Evolutionary conservation across 495 filamentous ascomycete species (phyloP), one percentile per base, ranked within the genome.

Genomic region (Neurospora sp.): DNA sequence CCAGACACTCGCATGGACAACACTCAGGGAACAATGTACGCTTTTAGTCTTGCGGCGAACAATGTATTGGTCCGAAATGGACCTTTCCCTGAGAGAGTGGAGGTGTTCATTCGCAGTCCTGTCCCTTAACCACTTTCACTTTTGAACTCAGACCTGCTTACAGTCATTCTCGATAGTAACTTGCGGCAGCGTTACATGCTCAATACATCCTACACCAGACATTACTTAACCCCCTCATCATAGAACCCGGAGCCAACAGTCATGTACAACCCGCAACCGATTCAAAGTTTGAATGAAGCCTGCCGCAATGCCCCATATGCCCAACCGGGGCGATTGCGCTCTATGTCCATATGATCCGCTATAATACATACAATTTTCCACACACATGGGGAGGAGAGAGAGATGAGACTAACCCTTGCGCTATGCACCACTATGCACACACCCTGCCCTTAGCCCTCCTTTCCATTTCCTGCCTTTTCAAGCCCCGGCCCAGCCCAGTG

Each of bases 371-470:
- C 74, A 78, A 78, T 22, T 35, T 74, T 78, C 70, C 74, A 76
- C 74, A 76, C 74, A 35, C 53, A 65, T 14, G 31, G 74, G 76
- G 79, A 78, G 78, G 76, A 79, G 79, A 81, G 79, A 81, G 77
- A 79, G 27, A 65, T 65, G 53, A 35, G 12, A 65, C 14, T 18
- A 35, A 37, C 53, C 74, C 77, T 68, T 75, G 73, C 79, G 76
- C 78, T 79, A 79, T 81, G 79, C 76, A 78, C 53, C 53, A 65
- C 53, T 35, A 65, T 65, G 53, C 53, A 65, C 53, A 65, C 27
- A 18, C 27, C 27, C 53, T 65, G 14, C 53, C 22, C 53, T 61
- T 27, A 4, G 10, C 22, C 9, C 20, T 12, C 22, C 53, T 53
- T 61, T 61, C 53, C 53, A 7, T 61, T 31, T 61, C 53, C 14